Conservation (phyloP, 768 basidiomycete species). For the Tubosaeta sp. region DNA sequence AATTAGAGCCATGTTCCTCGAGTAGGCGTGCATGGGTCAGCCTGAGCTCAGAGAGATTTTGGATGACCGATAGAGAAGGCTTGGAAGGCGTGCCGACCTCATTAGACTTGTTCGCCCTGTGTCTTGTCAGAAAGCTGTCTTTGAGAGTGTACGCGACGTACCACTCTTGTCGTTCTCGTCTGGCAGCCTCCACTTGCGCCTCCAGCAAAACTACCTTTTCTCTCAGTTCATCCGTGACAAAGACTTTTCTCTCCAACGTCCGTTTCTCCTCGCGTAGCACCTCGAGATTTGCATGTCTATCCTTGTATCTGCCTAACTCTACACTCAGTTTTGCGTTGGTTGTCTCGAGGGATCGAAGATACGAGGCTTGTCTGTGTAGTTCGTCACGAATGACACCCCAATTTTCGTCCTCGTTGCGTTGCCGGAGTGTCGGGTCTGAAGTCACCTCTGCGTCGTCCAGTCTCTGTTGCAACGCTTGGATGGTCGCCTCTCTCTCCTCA, state of each 20-base stretch:
- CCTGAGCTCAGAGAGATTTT: conserved; percentile 56
- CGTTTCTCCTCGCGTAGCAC: conserved; percentile 74
- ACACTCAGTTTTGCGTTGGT: conserved; percentile 51
- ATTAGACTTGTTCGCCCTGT: conserved; percentile 37
- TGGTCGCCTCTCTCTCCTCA: conserved; percentile 36
- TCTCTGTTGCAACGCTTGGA: conserved; percentile 44
- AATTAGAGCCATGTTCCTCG: conserved; percentile 60
- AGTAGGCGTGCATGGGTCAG: conserved; percentile 58
- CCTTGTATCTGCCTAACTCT: conserved; percentile 52
- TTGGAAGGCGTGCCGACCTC: conserved; percentile 37
- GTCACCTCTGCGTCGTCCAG: conserved; percentile 42
- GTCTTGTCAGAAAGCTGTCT: not conserved
- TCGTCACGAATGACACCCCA: conserved; percentile 67
- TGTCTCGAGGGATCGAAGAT: conserved; percentile 57
- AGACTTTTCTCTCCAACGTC: conserved; percentile 51
- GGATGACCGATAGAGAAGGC: conserved; percentile 52
- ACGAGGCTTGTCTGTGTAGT: conserved; percentile 58
- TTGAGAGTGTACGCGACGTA: conserved; percentile 20
- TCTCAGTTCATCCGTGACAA: conserved; percentile 48
- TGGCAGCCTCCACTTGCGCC: conserved; percentile 59
- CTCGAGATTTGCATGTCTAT: conserved; percentile 57
- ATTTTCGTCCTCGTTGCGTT: conserved; percentile 44
- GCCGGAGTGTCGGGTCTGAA: conserved; percentile 28
- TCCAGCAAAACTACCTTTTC: conserved; percentile 55
- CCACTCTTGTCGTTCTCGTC: conserved; percentile 58